Evolutionary conservation across 139 green algal genomes (phyloP), one percentile per base, ranked within the genome.

Genomic region (Diplosphaera chodatii): DNA sequence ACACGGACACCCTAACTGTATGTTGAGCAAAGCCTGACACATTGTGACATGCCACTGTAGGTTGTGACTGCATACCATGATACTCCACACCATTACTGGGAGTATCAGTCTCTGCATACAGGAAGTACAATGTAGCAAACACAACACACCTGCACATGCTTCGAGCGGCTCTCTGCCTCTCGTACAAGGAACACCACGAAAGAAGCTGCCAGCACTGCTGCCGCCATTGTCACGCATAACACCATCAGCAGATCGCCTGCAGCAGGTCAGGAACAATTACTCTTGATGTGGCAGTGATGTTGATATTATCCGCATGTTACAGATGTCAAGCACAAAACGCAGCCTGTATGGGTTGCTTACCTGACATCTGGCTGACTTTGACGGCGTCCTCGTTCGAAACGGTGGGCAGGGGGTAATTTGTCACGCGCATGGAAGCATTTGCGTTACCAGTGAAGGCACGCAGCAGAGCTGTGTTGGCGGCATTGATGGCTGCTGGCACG

Each of bases 101-200:
- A n/a, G n/a, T n/a, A n/a, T n/a, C n/a, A n/a, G n/a, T n/a, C n/a
- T n/a, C n/a, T n/a, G n/a, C n/a, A n/a, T n/a, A n/a, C n/a, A n/a
- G n/a, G n/a, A n/a, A n/a, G n/a, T n/a, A n/a, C n/a, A n/a, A n/a
- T n/a, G n/a, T n/a, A n/a, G n/a, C n/a, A n/a, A n/a, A n/a, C 37
- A 30, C 18, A 27, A 16, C 15, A 67, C 40, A 74, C 66, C 71
- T 81, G 78, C n/a, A 81, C 72, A 74, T 84, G 74, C 80, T 89
- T 90, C 75, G 66, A 78, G 74, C 80, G 72, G 69, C 72, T 84
- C 30, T 81, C 76, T 4, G 78, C 73, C 81, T 93, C 88, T 65
- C 84, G 82, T 64, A 91, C 86, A 15, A 91, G 67, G 69, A 85
- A 88, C 4, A 92, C 79, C 31, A 81, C 82, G 75, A 88, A 90